Base-by-base conservation (phyloP, 2,329 filamentous ascomycete genomes). In the Trichoderma oligosporum region DNA sequence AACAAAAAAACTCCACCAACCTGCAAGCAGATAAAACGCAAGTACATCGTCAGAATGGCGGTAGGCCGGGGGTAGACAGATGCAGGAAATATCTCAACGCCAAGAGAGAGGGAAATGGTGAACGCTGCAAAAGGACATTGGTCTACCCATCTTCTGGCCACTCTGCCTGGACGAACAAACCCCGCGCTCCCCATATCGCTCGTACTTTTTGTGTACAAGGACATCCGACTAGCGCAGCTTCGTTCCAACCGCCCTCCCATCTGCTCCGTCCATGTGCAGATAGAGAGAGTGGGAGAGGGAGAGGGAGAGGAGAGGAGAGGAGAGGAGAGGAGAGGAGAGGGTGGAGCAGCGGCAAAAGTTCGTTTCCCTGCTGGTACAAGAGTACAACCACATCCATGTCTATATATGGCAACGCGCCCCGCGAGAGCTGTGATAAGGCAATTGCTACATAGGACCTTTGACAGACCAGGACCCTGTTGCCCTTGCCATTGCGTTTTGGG, bases 311-410 rank as follows among this genome's bases (percentile, higher is more conserved):
- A n/a, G n/a, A n/a, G n/a, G n/a, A n/a, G n/a, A n/a, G n/a, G n/a
- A n/a, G n/a, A n/a, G n/a, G n/a, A n/a, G n/a, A n/a, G n/a, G n/a
- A n/a, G 31, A 39, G 49, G 27, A 53, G 53, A 24, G 33, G 53
- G 44, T 48, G 42, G 53, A 48, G 44, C 24, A 39, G 53, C 36
- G 35, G 53, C 53, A 48, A 56, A 56, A 56, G 42, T 56, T 56
- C 53, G 44, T 46, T 56, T 44, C 48, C 45, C 35, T 9, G 18
- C 16, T 38, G 29, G n/a, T 27, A 16, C 44, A 31, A 33, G 9
- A 33, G 16, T 14, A 22, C 42, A 44, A 18, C 31, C 22, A 29
- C 31, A 36, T 14, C 51, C 41, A 46, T 45, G 51, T 11, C 51
- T 45, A 20, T 54, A 36, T 45, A 27, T 38, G 51, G 51, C 41